Conservation (phyloP, 371 early-diverging fungal species). For the Mortierella sp. region DNA sequence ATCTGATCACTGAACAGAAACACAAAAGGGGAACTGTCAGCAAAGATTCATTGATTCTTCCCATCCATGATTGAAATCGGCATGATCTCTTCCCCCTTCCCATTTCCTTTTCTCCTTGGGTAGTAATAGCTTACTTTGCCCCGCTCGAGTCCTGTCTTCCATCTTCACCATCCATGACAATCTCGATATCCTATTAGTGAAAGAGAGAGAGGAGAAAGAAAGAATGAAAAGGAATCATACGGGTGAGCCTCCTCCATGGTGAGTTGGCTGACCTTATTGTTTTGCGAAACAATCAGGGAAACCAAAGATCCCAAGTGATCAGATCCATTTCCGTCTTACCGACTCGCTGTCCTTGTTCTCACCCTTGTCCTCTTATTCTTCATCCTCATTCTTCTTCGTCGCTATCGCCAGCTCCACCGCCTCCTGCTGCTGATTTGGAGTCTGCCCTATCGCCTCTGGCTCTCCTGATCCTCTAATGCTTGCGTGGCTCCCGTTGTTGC, state of each 20-base stretch:
- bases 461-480: no score
- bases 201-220: neutral
- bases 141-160: conserved; percentile 20
- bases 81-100: no score
- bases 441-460: neutral
- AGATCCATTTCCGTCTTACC: conserved; percentile 10
- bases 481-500: conserved; percentile 24
- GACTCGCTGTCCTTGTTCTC: conserved; percentile 46
- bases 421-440: conserved; percentile 25
- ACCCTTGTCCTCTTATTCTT: conserved; percentile 43
- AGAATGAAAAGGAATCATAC: neutral
- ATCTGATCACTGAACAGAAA: conserved; percentile 9
- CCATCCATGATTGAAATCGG: no score
- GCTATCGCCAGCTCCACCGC: conserved; percentile 45
- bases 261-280: no score
- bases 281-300: neutral
- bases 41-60: no score
- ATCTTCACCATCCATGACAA: conserved; percentile 69
- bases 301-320: no score
- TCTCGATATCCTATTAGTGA: conserved; percentile 73
- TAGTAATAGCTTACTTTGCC: conserved; percentile 17
- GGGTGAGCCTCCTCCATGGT: no score
- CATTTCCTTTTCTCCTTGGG: neutral
- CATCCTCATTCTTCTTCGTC: conserved; percentile 40
- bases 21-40: no score